Percentiles rank a stretch among this genome's conserved stretches.
These are phyloP conservation scores for Nakaseomyces delphensis DNA, from an alignment of 1,139 yeast genomes.

Conservation along the genomic window DNA sequence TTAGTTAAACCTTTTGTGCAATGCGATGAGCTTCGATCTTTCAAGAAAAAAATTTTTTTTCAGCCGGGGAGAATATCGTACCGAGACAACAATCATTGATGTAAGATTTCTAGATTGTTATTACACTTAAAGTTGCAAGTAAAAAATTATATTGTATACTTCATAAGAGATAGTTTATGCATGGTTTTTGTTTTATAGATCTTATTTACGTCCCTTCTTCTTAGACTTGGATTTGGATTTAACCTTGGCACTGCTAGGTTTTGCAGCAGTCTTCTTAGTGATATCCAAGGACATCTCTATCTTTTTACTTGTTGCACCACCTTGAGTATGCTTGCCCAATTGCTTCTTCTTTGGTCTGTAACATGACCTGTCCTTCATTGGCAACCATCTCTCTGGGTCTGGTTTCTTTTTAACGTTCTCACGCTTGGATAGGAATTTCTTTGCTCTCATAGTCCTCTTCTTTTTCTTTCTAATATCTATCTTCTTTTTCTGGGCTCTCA, in stretches of 20 bases:
- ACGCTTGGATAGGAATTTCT: constrained; percentile 37
- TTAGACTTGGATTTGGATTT: constrained; percentile 17
- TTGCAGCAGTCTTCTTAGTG: constrained; percentile 36
- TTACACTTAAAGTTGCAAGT: background rate
- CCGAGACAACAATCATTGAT: background rate
- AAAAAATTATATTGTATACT: background rate
- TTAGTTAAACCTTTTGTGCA: background rate
- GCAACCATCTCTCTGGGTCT: constrained; percentile 83
- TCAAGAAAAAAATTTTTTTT: background rate
- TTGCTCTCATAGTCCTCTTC: constrained; percentile 35
- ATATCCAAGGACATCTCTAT: constrained; percentile 39
- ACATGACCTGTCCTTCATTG: constrained; percentile 73
- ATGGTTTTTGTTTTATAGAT: background rate
- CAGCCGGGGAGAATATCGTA: background rate
- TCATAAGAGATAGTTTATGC: background rate
- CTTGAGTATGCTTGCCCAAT: constrained; percentile 47
- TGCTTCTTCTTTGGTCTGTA: constrained; percentile 68
- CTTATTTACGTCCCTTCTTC: constrained; percentile 30
- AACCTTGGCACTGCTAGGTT: constrained; percentile 35
- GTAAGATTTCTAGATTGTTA: background rate
- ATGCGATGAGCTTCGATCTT: background rate
- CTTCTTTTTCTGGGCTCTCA: constrained; percentile 22
- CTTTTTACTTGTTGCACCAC: constrained; percentile 55
- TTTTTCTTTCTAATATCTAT: constrained; percentile 29
- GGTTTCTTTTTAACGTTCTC: constrained; percentile 34